Base-by-base conservation (phyloP, 2,329 filamentous ascomycete genomes). In the Monosporascus sp. region DNA sequence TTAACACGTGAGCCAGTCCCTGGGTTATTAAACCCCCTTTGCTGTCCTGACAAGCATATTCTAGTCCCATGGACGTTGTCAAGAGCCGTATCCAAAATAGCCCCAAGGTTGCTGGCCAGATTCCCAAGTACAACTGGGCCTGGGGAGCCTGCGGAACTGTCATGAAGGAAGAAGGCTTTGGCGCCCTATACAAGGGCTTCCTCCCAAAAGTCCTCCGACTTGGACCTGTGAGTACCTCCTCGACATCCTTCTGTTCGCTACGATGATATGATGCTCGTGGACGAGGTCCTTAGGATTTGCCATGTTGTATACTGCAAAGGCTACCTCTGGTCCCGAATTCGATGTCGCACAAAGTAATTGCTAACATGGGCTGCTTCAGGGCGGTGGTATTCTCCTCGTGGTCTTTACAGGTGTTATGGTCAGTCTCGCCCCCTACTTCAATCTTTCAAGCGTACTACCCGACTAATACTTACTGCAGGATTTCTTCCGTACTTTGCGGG, bases 111-210 rank as follows among this genome's bases (percentile, higher is more conserved):
- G 71, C 88, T n/a, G 94, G 94, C 5, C 78, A 82, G 51, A 75
- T 85, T 22, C 89, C 89, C 68, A 99, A 99, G 81, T 99, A 99
- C 79, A 97, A 97, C 82, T 99, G 94, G 94, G 94, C 94, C 35
- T 96, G 87, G 83, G 89, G 91, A 47, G 86, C 91, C 22, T 78
- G 97, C 49, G 86, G 82, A 53, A 94, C 89, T 7, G 90, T 99
- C 56, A 86, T 91, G 74, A 90, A 84, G 75, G 94, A 99, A 76
- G 94, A 99, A 74, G 94, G 94, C 5, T 93, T 96, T 69, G 75
- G 74, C 48, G 94, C 94, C 40, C 78, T 99, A 55, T 99, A 99
- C 81, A 99, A 97, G 82, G 94, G 94, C 17, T 99, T 99, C 81
- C 68, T 94, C 58, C 94, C 94, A 62, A 99, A 99, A 83, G 94